phyloP scores from a whole-genome alignment of 176 grass and related monocot species.

The Avena sativa region DNA sequence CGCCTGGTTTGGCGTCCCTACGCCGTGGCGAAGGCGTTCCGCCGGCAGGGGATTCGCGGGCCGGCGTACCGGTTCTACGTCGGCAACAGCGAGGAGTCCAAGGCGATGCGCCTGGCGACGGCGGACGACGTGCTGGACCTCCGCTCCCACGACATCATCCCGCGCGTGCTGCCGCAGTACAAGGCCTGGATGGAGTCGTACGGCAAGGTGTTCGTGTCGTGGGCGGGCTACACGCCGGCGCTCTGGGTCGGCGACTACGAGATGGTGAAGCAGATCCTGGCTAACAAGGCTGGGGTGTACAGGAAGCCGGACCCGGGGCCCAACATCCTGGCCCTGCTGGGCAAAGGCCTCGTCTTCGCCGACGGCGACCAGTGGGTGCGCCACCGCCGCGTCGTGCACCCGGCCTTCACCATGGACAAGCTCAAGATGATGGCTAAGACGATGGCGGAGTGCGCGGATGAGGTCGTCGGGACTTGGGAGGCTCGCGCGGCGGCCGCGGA shows the following conservation, averaged over 20 bases:
- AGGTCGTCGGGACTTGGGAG: conserved; percentile 56
- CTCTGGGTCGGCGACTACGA: conserved; percentile 34
- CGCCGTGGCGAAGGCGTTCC: conserved; percentile 29
- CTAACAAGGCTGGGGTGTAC: conserved; percentile 45
- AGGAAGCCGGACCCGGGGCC: conserved; percentile 20
- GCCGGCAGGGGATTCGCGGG: conserved; percentile 48
- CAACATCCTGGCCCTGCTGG: conserved; percentile 39
- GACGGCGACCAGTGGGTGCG: conserved; percentile 54
- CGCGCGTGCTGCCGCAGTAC: conserved; percentile 47
- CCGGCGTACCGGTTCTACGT: conserved; percentile 51
- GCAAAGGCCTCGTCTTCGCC: conserved; percentile 44
- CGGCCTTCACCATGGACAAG: background rate
- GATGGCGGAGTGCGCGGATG: background rate
- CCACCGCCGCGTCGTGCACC: background rate
- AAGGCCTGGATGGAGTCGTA: conserved; percentile 41
- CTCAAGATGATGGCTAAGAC: background rate
- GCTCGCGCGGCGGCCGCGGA: background rate
- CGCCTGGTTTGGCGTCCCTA: conserved; percentile 56
- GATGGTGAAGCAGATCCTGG: background rate
- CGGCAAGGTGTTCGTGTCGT: conserved; percentile 57
- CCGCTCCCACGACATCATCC: conserved; percentile 50
- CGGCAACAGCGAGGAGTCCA: conserved; percentile 42
- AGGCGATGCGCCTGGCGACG: conserved; percentile 41
- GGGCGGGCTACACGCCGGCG: conserved; percentile 46
- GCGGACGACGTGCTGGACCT: conserved; percentile 32